Evolutionary conservation across 164 flowering plant genomes (phyloP).

Genomic region (Aristolochia contorta): DNA sequence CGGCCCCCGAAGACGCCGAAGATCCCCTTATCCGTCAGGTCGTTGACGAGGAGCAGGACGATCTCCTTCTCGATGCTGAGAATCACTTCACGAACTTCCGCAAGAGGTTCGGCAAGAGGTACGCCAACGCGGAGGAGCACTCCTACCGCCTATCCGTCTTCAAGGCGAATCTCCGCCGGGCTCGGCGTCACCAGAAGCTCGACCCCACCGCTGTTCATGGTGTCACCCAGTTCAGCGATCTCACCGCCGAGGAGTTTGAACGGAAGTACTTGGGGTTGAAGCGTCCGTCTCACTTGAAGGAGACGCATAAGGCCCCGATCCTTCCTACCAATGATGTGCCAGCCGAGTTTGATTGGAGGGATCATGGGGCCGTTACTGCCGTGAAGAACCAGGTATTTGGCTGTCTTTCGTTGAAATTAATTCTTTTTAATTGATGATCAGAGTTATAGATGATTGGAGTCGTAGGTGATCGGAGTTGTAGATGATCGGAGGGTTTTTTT

Average conservation of each 20-base stretch:
- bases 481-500: neutral
- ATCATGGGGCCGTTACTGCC: slow-evolving; percentile 70
- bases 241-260: slow-evolving; percentile 72
- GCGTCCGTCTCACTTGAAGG: slow-evolving; percentile 33
- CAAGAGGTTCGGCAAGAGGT: slow-evolving; percentile 43
- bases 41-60: slow-evolving; percentile 14
- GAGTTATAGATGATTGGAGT: neutral
- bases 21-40: slow-evolving; percentile 28
- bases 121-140: slow-evolving; percentile 67
- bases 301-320: slow-evolving; percentile 66
- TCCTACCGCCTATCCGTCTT: slow-evolving; percentile 59
- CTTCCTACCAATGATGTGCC: slow-evolving; percentile 82
- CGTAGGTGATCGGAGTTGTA: too few relatives aligned
- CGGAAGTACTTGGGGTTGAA: slow-evolving; percentile 46
- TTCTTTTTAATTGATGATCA: neutral
- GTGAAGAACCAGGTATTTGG: slow-evolving; percentile 81
- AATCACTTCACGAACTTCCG: slow-evolving; percentile 64
- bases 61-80: slow-evolving; percentile 41
- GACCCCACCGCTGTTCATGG: slow-evolving; percentile 93
- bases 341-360: slow-evolving; percentile 82
- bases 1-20: neutral
- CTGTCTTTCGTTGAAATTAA: neutral
- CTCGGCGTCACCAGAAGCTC: slow-evolving; percentile 57
- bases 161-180: slow-evolving; percentile 68
- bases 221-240: slow-evolving; percentile 79